Percentiles rank a stretch among this genome's conserved stretches.
These are phyloP conservation scores for Chaetomiaceae sp. DNA, from an alignment of 2,329 filamentous ascomycete species.

Conservation along the genomic window DNA sequence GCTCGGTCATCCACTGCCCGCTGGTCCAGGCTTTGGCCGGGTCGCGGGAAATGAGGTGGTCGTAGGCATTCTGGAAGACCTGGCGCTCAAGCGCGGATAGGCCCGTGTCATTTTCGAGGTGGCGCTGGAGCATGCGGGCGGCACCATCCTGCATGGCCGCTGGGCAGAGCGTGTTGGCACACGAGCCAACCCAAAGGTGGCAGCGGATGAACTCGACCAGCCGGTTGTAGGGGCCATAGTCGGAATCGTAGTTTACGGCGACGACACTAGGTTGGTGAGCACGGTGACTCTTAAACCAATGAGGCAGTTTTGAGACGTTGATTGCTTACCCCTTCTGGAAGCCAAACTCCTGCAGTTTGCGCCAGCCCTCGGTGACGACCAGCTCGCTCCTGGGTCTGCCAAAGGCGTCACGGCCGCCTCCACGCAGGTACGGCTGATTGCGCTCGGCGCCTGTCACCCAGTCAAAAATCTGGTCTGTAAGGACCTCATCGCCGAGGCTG, in stretches of 20 bases:
- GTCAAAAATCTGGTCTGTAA: conserved; percentile 49
- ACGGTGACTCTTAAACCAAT: neutral
- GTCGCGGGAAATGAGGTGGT: conserved; percentile 48
- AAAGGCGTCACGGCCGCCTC: conserved; percentile 54
- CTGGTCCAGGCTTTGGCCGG: conserved; percentile 56
- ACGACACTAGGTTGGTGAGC: conserved; percentile 37
- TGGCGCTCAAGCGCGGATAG: conserved; percentile 28
- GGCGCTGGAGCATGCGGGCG: conserved; percentile 42
- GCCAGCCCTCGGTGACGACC: conserved; percentile 62
- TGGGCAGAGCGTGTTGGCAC: conserved; percentile 57
- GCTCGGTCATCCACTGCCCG: conserved; percentile 74
- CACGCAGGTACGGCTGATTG: conserved; percentile 54
- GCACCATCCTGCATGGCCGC: conserved; percentile 63
- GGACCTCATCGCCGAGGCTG: conserved; percentile 44
- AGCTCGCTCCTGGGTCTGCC: conserved; percentile 54
- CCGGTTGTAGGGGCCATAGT: conserved; percentile 45
- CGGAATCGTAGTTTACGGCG: conserved; percentile 53
- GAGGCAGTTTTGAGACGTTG: too few relatives aligned
- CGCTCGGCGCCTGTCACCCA: conserved; percentile 59
- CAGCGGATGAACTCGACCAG: conserved; percentile 53
- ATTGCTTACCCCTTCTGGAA: conserved; percentile 44
- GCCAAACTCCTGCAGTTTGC: conserved; percentile 52
- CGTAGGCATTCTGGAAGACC: conserved; percentile 48
- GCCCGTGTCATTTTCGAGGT: conserved; percentile 30
- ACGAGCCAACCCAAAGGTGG: conserved; percentile 55